Evolutionary conservation across 1,284 basidiomycete species (phyloP).

Genomic region (Sanghuangporus sanghuang): DNA sequence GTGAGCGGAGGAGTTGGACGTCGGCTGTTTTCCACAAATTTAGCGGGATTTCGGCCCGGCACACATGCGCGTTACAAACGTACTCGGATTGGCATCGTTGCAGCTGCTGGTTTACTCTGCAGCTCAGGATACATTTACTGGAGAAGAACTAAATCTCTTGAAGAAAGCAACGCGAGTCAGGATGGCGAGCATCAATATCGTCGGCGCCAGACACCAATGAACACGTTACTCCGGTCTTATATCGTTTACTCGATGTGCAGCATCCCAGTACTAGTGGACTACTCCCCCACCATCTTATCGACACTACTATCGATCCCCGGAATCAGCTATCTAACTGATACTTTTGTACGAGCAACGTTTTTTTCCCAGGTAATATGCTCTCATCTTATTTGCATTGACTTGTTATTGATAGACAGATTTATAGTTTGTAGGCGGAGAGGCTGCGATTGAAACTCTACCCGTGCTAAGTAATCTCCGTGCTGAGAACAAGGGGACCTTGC

Average conservation of each 20-base stretch:
- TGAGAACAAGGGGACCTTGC: constrained; percentile 69
- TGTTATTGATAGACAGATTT: background rate
- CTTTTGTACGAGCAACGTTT: constrained; percentile 77
- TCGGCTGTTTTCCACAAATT: background rate
- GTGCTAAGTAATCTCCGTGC: constrained; percentile 58
- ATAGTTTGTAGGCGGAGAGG: constrained; percentile 87
- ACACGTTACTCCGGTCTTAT: constrained; percentile 61
- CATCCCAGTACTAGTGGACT: constrained; percentile 72
- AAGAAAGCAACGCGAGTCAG: background rate
- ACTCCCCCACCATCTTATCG: constrained; percentile 68
- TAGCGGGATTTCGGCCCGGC: background rate
- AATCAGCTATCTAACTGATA: constrained; percentile 61
- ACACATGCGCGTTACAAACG: background rate
- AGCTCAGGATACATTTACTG: background rate
- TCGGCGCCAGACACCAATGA: constrained; percentile 27
- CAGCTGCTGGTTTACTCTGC: background rate
- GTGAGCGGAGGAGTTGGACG: background rate
- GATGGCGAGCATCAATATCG: background rate
- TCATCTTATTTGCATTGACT: background rate
- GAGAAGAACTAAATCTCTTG: background rate
- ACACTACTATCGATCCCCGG: constrained; percentile 61
- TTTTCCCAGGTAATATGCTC: constrained; percentile 62
- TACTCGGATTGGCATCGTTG: background rate
- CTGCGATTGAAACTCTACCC: constrained; percentile 63
- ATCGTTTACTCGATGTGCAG: constrained; percentile 80